These are phyloP conservation scores for Ophiosphaerella narmari DNA, from an alignment of 2,329 filamentous ascomycete genomes.

Conservation along the genomic window DNA sequence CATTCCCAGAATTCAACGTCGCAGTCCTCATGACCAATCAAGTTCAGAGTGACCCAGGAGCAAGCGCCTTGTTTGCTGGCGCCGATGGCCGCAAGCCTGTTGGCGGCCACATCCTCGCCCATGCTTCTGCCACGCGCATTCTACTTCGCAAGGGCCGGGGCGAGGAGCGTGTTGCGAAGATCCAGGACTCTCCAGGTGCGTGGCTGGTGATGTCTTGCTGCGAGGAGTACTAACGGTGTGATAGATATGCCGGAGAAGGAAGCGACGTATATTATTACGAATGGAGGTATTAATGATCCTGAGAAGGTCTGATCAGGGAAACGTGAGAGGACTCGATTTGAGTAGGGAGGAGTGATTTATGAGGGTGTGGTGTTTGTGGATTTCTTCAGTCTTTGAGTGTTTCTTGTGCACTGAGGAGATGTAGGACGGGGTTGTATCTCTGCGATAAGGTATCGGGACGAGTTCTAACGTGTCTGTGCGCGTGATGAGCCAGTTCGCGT, in stretches of 20 bases:
- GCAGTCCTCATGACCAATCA: slow-evolving; percentile 66
- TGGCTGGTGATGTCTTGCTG: neutral
- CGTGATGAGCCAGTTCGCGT: too few relatives aligned
- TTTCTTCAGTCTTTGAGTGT: too few relatives aligned
- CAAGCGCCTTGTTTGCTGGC: slow-evolving; percentile 68
- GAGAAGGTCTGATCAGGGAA: slow-evolving; percentile 58
- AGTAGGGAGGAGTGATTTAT: neutral
- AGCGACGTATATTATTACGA: slow-evolving; percentile 72
- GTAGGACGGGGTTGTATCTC: too few relatives aligned
- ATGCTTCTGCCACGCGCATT: slow-evolving; percentile 69
- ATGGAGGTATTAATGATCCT: slow-evolving; percentile 69
- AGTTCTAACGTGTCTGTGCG: too few relatives aligned
- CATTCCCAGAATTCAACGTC: slow-evolving; percentile 65
- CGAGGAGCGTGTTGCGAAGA: slow-evolving; percentile 72
- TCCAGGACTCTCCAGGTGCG: slow-evolving; percentile 68
- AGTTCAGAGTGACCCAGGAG: slow-evolving; percentile 72
- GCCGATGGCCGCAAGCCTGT: slow-evolving; percentile 71
- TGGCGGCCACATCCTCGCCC: slow-evolving; percentile 70
- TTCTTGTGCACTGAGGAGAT: too few relatives aligned
- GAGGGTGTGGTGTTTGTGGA: neutral
- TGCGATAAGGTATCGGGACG: too few relatives aligned
- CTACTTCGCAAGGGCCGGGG: slow-evolving; percentile 70
- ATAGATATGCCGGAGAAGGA: slow-evolving; percentile 70
- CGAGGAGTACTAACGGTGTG: slow-evolving; percentile 17
- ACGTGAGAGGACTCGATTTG: neutral